A percentile compares a stretch with the other conserved stretches of the same genome.
These are phyloP conservation scores for Xylaria scruposa DNA, from an alignment of 495 filamentous ascomycete species.

Conservation along the genomic window DNA sequence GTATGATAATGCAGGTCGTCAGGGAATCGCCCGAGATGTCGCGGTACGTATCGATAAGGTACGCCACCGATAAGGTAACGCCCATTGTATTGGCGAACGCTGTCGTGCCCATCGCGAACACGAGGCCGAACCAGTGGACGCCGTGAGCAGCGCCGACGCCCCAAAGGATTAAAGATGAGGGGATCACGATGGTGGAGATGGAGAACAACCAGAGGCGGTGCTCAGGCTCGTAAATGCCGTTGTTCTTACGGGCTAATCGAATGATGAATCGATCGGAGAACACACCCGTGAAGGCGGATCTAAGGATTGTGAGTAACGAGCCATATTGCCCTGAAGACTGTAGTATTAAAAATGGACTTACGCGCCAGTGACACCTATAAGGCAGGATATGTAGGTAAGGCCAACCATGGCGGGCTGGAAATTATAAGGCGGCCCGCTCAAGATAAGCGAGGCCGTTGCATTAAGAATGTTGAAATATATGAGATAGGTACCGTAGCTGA, in stretches of 20 bases:
- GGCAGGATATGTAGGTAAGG: slow-evolving; percentile 63
- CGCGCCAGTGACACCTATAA: slow-evolving; percentile 61
- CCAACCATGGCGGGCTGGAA: slow-evolving; percentile 67
- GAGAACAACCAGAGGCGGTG: slow-evolving; percentile 68
- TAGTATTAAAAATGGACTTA: slow-evolving; percentile 35
- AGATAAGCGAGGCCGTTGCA: slow-evolving; percentile 66
- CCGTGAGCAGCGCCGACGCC: slow-evolving; percentile 70
- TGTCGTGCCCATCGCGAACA: slow-evolving; percentile 67
- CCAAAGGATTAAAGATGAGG: slow-evolving; percentile 67
- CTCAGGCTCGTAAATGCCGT: slow-evolving; percentile 68
- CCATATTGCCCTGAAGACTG: neutral
- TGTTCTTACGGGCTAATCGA: slow-evolving; percentile 64
- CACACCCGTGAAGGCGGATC: slow-evolving; percentile 39
- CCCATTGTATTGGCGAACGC: slow-evolving; percentile 65
- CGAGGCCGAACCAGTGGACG: slow-evolving; percentile 67
- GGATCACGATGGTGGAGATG: slow-evolving; percentile 60
- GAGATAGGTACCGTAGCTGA: slow-evolving; percentile 68
- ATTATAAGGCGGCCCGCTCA: slow-evolving; percentile 63
- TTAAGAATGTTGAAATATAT: slow-evolving; percentile 73
- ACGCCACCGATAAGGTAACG: slow-evolving; percentile 65
- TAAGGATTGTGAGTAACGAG: neutral
- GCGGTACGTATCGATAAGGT: slow-evolving; percentile 68
- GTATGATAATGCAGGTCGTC: slow-evolving; percentile 67
- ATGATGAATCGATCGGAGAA: slow-evolving; percentile 67
- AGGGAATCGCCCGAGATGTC: slow-evolving; percentile 69